Conservation (phyloP, 2,329 filamentous ascomycete species). For the Xylaria sp. region DNA sequence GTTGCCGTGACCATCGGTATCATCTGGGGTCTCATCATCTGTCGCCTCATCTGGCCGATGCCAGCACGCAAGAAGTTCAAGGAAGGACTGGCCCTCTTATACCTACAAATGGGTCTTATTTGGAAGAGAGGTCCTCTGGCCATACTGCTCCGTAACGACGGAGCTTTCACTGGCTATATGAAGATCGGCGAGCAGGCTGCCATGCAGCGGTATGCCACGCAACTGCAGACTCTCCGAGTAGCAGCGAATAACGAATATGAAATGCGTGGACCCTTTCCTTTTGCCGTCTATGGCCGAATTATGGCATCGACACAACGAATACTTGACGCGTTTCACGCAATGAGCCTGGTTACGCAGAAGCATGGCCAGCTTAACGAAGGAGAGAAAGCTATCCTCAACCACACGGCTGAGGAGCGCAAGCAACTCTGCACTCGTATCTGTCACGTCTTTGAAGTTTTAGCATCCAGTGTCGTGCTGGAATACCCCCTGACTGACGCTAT, state of each 20-base stretch:
- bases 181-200: conserved; percentile 81
- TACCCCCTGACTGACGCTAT: conserved; percentile 88
- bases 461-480: conserved; percentile 88
- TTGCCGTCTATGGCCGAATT: conserved; percentile 65
- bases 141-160: conserved; percentile 58
- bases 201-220: conserved; percentile 72
- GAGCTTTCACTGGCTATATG: conserved; percentile 63
- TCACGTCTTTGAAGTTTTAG: conserved; percentile 80
- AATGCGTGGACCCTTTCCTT: conserved; percentile 79
- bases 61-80: conserved; percentile 84
- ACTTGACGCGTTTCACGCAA: conserved; percentile 90
- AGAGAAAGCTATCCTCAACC: conserved; percentile 73
- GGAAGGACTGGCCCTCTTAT: conserved; percentile 82
- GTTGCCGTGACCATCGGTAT: conserved; percentile 81
- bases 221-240: conserved; percentile 66
- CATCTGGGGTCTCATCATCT: conserved; percentile 87
- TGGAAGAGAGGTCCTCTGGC: conserved; percentile 92
- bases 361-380: conserved; percentile 70
- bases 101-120: conserved; percentile 89
- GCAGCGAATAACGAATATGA: conserved; percentile 83
- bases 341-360: conserved; percentile 87
- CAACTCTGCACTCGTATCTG: conserved; percentile 84
- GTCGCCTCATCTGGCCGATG: conserved; percentile 87
- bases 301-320: conserved; percentile 76
- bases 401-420: conserved; percentile 71